Evolutionary conservation across 1,284 basidiomycete species (phyloP).

Genomic region (Ganoderma meredithae): DNA sequence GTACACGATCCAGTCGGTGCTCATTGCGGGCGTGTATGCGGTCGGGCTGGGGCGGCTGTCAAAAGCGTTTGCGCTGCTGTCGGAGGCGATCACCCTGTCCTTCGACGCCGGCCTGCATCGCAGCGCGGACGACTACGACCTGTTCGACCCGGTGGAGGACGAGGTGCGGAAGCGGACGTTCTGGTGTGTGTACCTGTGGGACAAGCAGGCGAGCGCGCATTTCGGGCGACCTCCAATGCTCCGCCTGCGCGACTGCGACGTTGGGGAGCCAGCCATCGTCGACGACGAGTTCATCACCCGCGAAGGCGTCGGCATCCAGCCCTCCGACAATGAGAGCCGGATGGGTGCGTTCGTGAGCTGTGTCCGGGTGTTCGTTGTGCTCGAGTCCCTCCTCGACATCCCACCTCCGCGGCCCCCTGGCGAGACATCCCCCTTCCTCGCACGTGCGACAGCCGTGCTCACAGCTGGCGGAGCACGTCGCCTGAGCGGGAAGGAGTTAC

Average conservation of each 20-base stretch:
- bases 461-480: conserved; percentile 49
- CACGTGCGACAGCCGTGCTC: conserved; percentile 63
- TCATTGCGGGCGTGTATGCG: conserved; percentile 88
- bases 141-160: conserved; percentile 87
- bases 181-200: conserved; percentile 95
- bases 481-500: conserved; percentile 65
- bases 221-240: conserved; percentile 89
- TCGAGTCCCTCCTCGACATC: conserved; percentile 81
- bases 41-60: conserved; percentile 89
- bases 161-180: conserved; percentile 91
- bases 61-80: conserved; percentile 83
- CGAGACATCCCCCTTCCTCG: conserved; percentile 65
- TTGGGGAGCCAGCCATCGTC: conserved; percentile 81
- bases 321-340: conserved; percentile 73
- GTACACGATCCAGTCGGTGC: conserved; percentile 88
- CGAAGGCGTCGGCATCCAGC: conserved; percentile 73
- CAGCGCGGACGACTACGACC: conserved; percentile 86
- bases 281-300: conserved; percentile 88
- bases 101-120: conserved; percentile 89
- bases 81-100: conserved; percentile 84
- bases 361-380: conserved; percentile 81
- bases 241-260: conserved; percentile 86
- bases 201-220: conserved; percentile 85
- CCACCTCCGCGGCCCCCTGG: conserved; percentile 66
- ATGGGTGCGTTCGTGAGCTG: conserved; percentile 82